phyloP scores from a whole-genome alignment of 2,329 filamentous ascomycete species.

The Chaetomiaceae sp. region DNA sequence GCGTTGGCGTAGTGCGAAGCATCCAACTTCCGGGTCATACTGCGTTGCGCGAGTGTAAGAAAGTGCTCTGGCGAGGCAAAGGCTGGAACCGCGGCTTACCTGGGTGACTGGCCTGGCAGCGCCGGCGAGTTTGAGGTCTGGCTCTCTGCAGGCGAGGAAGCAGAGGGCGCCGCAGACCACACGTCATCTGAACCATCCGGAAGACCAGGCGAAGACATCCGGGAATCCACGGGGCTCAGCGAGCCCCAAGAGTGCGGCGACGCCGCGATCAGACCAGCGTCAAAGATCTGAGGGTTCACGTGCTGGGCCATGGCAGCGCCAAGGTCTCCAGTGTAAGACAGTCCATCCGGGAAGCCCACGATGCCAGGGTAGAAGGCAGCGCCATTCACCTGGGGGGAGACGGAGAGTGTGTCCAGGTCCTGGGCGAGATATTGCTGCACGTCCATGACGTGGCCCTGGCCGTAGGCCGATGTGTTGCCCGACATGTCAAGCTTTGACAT shows the following conservation, averaged over 20 bases:
- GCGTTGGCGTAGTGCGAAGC: slow-evolving; percentile 33
- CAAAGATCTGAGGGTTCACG: slow-evolving; percentile 55
- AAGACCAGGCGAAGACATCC: slow-evolving; percentile 45
- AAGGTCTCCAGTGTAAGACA: slow-evolving; percentile 41
- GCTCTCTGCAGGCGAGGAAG: slow-evolving; percentile 42
- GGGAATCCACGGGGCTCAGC: slow-evolving; percentile 50
- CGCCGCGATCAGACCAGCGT: slow-evolving; percentile 43
- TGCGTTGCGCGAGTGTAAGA: slow-evolving; percentile 34
- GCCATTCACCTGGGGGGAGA: slow-evolving; percentile 41
- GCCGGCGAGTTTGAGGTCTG: slow-evolving; percentile 45
- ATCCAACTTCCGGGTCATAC: slow-evolving; percentile 38
- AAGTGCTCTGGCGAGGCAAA: slow-evolving; percentile 16
- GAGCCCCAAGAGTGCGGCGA: slow-evolving; percentile 52
- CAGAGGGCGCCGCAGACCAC: slow-evolving; percentile 39
- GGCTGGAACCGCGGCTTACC: slow-evolving; percentile 40
- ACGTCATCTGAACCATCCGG: slow-evolving; percentile 49
- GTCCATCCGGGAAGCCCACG: slow-evolving; percentile 42
- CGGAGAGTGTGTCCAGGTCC: slow-evolving; percentile 45
- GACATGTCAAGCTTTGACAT: slow-evolving; percentile 50
- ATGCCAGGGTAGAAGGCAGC: slow-evolving; percentile 44
- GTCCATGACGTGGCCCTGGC: slow-evolving; percentile 39
- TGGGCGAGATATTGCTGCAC: slow-evolving; percentile 50
- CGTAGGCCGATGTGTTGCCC: slow-evolving; percentile 46
- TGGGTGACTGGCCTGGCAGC: slow-evolving; percentile 48
- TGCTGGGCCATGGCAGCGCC: slow-evolving; percentile 41